Conservation (phyloP, 345 rosid species). For the Melaleuca alternifolia region DNA sequence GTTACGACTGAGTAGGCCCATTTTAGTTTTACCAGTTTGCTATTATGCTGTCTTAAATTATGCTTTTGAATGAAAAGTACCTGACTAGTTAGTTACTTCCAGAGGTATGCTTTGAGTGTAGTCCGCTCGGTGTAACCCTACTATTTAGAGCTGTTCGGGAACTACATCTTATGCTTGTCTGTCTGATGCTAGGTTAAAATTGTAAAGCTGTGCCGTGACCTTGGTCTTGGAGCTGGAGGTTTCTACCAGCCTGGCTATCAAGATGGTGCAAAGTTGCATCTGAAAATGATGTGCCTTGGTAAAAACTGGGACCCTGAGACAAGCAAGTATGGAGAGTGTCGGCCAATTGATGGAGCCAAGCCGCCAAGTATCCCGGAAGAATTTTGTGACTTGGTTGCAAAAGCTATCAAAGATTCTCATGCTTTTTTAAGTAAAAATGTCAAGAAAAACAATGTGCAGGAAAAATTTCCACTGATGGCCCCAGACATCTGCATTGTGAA, state of each 20-base stretch:
- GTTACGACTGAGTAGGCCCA: background rate
- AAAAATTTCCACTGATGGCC: slow-evolving; percentile 42
- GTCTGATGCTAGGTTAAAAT: slow-evolving; percentile 40
- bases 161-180: background rate
- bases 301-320: slow-evolving; percentile 81
- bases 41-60: background rate
- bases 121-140: background rate
- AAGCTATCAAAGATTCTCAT: slow-evolving; percentile 40
- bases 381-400: slow-evolving; percentile 31
- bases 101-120: background rate
- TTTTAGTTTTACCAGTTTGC: background rate
- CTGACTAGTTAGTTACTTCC: background rate
- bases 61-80: background rate
- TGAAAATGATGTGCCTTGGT: slow-evolving; percentile 97
- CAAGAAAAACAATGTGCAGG: slow-evolving; percentile 11
- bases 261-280: slow-evolving; percentile 41
- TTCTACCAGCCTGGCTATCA: slow-evolving; percentile 80
- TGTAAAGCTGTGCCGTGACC: slow-evolving; percentile 44
- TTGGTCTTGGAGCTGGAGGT: slow-evolving; percentile 74
- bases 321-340: slow-evolving; percentile 31
- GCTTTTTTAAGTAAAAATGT: slow-evolving; percentile 15
- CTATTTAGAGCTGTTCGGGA: background rate
- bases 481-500: slow-evolving; percentile 76
- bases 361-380: slow-evolving; percentile 59
- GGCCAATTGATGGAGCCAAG: slow-evolving; percentile 37